Base-by-base conservation (phyloP, 2,329 filamentous ascomycete genomes). In the Taxawa tesnikishii region DNA sequence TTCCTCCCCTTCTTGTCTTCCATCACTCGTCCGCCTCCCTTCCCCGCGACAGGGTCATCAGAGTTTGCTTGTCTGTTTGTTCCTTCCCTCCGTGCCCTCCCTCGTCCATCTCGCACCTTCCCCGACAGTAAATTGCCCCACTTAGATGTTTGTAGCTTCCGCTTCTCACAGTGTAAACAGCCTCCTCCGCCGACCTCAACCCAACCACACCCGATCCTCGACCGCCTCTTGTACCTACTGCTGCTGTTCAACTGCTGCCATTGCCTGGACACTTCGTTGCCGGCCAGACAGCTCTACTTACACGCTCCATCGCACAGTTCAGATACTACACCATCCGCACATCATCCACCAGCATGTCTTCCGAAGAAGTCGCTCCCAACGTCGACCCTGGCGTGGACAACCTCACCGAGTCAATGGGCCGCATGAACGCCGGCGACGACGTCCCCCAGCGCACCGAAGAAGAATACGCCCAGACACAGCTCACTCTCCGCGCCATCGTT, bases 401-500 rank as follows among this genome's bases (percentile, higher is more conserved):
- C 33, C 43, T 64, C 39, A 44, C 52, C 45, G 59, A 64, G 30
- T 53, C 56, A 39, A 53, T 66, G 38, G 53, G 58, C 36, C 49
- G 49, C 33, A 44, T 62, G 30, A 56, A 52, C 47, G 48, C 58
- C 28, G 56, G 60, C 41, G 77, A 75, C 30, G 81, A 90, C 46
- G 81, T 82, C 44, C 83, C 88, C 38, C 88, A 84, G 49, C 90
- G 88, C 66, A 93, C 88, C 37, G 90, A 98, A 48, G 87, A 96
- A 56, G 90, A 98, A 60, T 98, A 98, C 55, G 85, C 84, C 31
- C 75, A 85, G 56, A 77, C 87, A 32, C 83, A 92, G 61, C 70
- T 98, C 50, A 98, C 90, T 40, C 75, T 98, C 42, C 83, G 90
- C 56, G 90, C 90, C 48, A 94, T 98, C 55, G 90, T 98, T 45